A percentile compares a stretch with the other conserved stretches of the same genome.
These are phyloP conservation scores for Lavandula angustifolia DNA, from an alignment of 257 asterid genomes.

Conservation along the genomic window DNA sequence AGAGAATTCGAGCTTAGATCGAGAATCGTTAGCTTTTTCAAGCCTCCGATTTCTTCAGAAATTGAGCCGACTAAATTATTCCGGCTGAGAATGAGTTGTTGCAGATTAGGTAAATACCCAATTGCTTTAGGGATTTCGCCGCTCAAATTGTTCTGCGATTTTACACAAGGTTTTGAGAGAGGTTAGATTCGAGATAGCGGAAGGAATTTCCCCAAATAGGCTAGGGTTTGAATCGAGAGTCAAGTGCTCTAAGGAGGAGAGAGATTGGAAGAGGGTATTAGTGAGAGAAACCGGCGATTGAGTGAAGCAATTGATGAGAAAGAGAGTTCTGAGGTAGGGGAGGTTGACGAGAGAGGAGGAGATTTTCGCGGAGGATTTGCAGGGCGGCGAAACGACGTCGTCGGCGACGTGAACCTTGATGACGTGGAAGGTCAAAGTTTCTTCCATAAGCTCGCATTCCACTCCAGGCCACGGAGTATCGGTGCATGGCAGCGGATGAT, in stretches of 20 bases:
- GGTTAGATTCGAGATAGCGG: slow-evolving; percentile 30
- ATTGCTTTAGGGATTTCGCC: slow-evolving; percentile 54
- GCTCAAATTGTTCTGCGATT: slow-evolving; percentile 57
- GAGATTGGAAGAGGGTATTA: slow-evolving; percentile 30
- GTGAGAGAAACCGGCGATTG: slow-evolving; percentile 30
- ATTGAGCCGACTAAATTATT: slow-evolving; percentile 48
- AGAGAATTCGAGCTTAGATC: slow-evolving; percentile 52
- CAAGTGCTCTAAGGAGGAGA: slow-evolving; percentile 43
- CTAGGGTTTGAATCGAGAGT: slow-evolving; percentile 53
- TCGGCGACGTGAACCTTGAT: slow-evolving; percentile 58
- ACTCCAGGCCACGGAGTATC: slow-evolving; percentile 76
- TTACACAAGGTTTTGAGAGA: slow-evolving; percentile 38
- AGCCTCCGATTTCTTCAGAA: slow-evolving; percentile 44
- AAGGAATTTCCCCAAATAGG: slow-evolving; percentile 52
- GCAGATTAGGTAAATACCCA: slow-evolving; percentile 35
- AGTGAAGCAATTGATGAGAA: slow-evolving; percentile 56
- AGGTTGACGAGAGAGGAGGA: slow-evolving; percentile 43
- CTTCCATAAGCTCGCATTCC: slow-evolving; percentile 61
- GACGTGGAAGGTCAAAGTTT: slow-evolving; percentile 49
- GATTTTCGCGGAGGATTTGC: slow-evolving; percentile 47
- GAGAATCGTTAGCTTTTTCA: slow-evolving; percentile 43
- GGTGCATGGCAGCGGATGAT: slow-evolving; percentile 59
- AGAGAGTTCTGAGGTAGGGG: slow-evolving; percentile 61
- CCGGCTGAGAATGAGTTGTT: slow-evolving; percentile 57
- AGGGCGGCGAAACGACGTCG: slow-evolving; percentile 49